A percentile compares a stretch with the other conserved stretches of the same genome.
Conservation (phyloP, 1,284 basidiomycete species). For the Puccinia hordei region DNA sequence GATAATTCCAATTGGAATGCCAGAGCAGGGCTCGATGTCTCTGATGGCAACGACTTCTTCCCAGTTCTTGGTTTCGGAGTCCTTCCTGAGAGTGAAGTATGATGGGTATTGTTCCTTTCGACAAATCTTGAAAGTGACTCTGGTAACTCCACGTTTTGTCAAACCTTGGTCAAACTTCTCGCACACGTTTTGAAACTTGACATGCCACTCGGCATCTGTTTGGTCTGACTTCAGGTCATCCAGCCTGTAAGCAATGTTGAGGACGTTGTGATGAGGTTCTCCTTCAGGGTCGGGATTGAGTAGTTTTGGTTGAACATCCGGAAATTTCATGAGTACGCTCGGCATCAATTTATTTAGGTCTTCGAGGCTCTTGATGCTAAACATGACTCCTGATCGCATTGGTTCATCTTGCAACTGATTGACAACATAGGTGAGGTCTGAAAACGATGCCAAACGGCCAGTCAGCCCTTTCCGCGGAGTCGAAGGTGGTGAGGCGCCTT, state of each 20-base stretch:
- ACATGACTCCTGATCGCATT: constrained; percentile 80
- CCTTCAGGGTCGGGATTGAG: constrained; percentile 67
- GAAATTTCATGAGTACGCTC: constrained; percentile 55
- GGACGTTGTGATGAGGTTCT: constrained; percentile 80
- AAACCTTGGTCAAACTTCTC: constrained; percentile 72
- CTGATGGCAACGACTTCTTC: constrained; percentile 93
- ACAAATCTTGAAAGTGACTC: constrained; percentile 89
- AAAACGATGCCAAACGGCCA: constrained; percentile 77
- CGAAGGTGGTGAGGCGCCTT: constrained; percentile 68
- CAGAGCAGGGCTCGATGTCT: constrained; percentile 96
- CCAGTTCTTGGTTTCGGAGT: constrained; percentile 71
- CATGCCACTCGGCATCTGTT: constrained; percentile 76
- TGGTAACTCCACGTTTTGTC: constrained; percentile 76
- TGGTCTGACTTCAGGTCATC: constrained; percentile 76
- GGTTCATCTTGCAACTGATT: constrained; percentile 78
- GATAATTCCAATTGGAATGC: constrained; percentile 98
- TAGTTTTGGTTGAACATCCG: constrained; percentile 52
- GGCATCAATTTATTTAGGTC: constrained; percentile 71
- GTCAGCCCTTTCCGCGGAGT: constrained; percentile 58
- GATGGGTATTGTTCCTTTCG: constrained; percentile 87
- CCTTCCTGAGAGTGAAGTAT: constrained; percentile 86
- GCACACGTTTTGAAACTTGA: constrained; percentile 72
- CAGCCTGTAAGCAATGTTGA: constrained; percentile 87
- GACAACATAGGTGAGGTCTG: constrained; percentile 88
- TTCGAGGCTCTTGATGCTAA: constrained; percentile 77